Percentiles rank a stretch among this genome's conserved stretches.
These are phyloP conservation scores for Phalaenopsis equestris DNA, from an alignment of 106 monocot species.

Conservation along the genomic window DNA sequence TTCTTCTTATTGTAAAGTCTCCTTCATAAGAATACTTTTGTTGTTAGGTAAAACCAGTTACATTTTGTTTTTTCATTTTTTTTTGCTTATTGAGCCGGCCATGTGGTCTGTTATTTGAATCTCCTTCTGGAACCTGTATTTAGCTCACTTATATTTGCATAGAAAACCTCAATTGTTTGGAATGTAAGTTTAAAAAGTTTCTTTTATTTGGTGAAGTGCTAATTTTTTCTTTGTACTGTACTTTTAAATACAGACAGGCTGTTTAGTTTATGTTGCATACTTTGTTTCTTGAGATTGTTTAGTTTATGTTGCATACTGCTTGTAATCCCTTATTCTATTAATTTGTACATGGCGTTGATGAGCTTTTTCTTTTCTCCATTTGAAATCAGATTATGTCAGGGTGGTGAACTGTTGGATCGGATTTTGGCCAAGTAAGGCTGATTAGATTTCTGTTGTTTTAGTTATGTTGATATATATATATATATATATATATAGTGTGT, in stretches of 20 bases:
- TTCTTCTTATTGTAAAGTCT: background rate
- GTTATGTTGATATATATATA: background rate
- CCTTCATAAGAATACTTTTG: background rate
- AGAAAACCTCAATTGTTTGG: background rate
- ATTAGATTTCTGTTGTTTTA: background rate
- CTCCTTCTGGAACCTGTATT: background rate
- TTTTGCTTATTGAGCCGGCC: background rate
- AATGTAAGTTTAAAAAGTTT: background rate
- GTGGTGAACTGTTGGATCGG: slow-evolving; percentile 86
- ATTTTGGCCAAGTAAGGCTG: slow-evolving; percentile 81
- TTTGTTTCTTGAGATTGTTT: no score
- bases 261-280: background rate
- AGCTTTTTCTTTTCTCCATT: background rate
- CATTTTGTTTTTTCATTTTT: background rate
- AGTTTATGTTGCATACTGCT: no score
- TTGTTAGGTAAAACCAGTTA: background rate
- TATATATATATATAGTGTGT: no score
- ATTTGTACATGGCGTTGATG: background rate
- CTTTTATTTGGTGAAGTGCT: no score
- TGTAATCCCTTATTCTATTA: no score
- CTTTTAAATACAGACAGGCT: background rate
- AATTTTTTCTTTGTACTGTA: no score
- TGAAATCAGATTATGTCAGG: slow-evolving; percentile 77
- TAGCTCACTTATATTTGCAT: background rate
- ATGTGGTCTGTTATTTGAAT: background rate